Conservation (phyloP, 805 yeast species). For the Huiozyma naganishii region DNA sequence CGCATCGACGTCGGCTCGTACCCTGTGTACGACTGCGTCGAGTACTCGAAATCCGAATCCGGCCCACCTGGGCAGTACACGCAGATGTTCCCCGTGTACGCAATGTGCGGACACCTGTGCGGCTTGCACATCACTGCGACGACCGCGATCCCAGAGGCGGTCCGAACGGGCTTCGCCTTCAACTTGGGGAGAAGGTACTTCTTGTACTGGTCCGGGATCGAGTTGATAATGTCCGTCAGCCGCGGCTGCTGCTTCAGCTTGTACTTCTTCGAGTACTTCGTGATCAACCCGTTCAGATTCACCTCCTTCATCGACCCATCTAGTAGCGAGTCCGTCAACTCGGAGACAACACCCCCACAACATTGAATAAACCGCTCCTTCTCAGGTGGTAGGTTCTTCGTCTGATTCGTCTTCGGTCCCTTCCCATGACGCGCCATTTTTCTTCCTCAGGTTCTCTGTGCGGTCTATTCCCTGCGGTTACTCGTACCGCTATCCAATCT, state of each 20-base stretch:
- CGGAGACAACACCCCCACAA: conserved; percentile 84
- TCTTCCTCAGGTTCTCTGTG: neutral
- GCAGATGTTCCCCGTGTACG: conserved; percentile 96
- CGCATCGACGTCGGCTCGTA: conserved; percentile 99
- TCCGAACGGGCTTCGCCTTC: conserved; percentile 97
- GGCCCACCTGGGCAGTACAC: conserved; percentile 99
- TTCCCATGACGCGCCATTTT: conserved; percentile 29
- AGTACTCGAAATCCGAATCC: conserved; percentile 93
- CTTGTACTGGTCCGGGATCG: conserved; percentile 93
- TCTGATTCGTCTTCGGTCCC: conserved; percentile 34
- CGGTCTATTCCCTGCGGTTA: neutral
- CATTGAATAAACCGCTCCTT: conserved; percentile 87
- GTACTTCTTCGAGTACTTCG: conserved; percentile 78
- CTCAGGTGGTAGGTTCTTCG: conserved; percentile 70
- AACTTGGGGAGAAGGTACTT: conserved; percentile 84
- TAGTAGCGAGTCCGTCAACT: conserved; percentile 67
- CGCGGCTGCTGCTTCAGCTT: conserved; percentile 88
- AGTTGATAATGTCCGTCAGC: conserved; percentile 84
- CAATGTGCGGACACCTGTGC: conserved; percentile 97
- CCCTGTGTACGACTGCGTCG: conserved; percentile 96
- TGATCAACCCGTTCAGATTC: conserved; percentile 83
- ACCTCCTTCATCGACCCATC: conserved; percentile 39
- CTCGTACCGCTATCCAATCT: neutral
- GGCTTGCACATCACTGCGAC: conserved; percentile 99
- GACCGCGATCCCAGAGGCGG: conserved; percentile 97